Evolutionary conservation across 2,329 filamentous ascomycete genomes (phyloP).

Genomic region (Xylariaceae sp.): DNA sequence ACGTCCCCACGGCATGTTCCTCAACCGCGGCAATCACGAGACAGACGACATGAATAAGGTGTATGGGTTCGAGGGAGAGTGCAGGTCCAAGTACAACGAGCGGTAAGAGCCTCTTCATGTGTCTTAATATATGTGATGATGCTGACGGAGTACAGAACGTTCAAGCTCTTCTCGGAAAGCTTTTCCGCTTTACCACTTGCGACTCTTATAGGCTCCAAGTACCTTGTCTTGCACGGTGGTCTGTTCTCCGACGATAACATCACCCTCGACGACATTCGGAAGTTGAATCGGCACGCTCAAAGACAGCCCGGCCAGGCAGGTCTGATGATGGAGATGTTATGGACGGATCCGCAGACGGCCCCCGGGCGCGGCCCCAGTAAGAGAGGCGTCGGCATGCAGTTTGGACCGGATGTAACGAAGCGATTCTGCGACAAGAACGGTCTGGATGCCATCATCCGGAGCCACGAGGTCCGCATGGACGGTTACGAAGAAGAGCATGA

Average conservation of each 20-base stretch:
- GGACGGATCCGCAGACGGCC: slow-evolving; percentile 88
- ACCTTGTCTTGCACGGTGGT: slow-evolving; percentile 86
- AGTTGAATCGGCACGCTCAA: slow-evolving; percentile 84
- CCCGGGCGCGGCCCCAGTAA: slow-evolving; percentile 90
- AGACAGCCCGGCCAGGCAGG: slow-evolving; percentile 87
- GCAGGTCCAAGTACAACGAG: slow-evolving; percentile 96
- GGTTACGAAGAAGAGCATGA: slow-evolving; percentile 98
- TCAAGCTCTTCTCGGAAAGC: slow-evolving; percentile 96
- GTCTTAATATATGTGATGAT: slow-evolving; percentile 2
- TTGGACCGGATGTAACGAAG: slow-evolving; percentile 93
- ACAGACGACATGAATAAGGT: slow-evolving; percentile 99
- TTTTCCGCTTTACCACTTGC: slow-evolving; percentile 92
- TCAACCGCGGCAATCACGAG: slow-evolving; percentile 97
- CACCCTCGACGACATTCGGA: slow-evolving; percentile 87
- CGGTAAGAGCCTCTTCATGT: slow-evolving; percentile 31
- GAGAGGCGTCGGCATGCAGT: slow-evolving; percentile 91
- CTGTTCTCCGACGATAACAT: slow-evolving; percentile 93
- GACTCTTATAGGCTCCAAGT: slow-evolving; percentile 85
- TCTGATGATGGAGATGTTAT: slow-evolving; percentile 99
- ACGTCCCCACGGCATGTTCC: slow-evolving; percentile 77
- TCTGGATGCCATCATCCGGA: slow-evolving; percentile 88
- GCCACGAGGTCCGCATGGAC: slow-evolving; percentile 97
- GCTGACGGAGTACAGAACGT: slow-evolving; percentile 47
- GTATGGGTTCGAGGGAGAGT: slow-evolving; percentile 97
- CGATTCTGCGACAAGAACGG: slow-evolving; percentile 95